Conservation (phyloP, 768 basidiomycete species). For the Boletus rubescentipes region DNA sequence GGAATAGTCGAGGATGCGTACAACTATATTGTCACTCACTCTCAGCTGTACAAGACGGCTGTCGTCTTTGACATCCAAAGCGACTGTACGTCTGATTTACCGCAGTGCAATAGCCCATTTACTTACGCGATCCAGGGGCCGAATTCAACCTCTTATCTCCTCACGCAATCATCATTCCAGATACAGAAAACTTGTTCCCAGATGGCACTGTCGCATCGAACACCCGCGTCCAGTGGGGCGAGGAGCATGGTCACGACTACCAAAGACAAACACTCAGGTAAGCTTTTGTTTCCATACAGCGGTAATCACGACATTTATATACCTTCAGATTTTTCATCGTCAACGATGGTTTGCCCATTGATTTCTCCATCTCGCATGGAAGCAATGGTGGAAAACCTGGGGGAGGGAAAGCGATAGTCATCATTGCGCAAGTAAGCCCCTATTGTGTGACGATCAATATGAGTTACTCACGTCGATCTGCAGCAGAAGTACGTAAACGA, state of each 20-base stretch:
- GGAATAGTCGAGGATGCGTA: constrained; percentile 4
- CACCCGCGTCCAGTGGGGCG: constrained; percentile 13
- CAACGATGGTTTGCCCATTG: constrained; percentile 7
- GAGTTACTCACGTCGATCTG: background rate
- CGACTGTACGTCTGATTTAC: too few species aligned
- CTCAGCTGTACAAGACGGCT: background rate
- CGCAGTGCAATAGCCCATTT: background rate
- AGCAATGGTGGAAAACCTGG: background rate
- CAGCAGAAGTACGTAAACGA: background rate
- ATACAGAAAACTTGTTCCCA: background rate
- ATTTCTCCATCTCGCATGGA: constrained; percentile 8
- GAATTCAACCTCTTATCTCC: constrained; percentile 14
- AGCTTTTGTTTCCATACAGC: too few species aligned
- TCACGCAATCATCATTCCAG: background rate
- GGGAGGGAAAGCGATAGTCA: background rate
- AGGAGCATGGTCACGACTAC: too few species aligned
- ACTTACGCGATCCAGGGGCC: background rate
- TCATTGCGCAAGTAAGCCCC: background rate
- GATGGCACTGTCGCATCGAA: background rate
- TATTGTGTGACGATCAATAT: background rate
- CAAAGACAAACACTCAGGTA: too few species aligned
- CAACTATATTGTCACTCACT: background rate
- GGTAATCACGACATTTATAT: background rate
- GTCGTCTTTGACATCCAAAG: too few species aligned
- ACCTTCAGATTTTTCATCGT: constrained; percentile 7